phyloP scores from a whole-genome alignment of 116 monocot species.

The Trichopus zeylanicus region DNA sequence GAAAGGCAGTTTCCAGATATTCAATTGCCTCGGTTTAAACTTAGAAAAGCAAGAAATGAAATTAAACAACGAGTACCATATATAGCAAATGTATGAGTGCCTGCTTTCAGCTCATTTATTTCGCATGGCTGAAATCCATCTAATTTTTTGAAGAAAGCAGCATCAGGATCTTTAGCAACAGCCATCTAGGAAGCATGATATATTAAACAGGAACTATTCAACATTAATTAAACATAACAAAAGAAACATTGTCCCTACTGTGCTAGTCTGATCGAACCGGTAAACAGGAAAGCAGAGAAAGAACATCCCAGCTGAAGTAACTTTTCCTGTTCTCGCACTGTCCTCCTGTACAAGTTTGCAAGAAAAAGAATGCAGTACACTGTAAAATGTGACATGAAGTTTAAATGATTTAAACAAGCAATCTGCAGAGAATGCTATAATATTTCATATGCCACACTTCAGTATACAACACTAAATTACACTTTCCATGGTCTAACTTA shows the following conservation, averaged over 20 bases:
- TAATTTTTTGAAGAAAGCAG: constrained; percentile 84
- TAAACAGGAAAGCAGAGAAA: constrained; percentile 92
- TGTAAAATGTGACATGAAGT: not conserved
- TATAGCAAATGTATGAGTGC: constrained; percentile 83
- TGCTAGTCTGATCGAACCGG: constrained; percentile 59
- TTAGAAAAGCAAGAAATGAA: not conserved
- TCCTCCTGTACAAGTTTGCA: constrained; percentile 63
- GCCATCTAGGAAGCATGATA: constrained; percentile 25
- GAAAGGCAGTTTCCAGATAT: not conserved
- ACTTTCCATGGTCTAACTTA: no score
- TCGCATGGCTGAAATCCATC: constrained; percentile 97
- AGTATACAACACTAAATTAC: no score
- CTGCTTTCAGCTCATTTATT: constrained; percentile 86
- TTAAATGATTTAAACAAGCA: no score
- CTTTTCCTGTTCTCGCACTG: constrained; percentile 67
- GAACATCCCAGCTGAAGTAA: constrained; percentile 91
- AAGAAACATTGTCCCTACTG: constrained; percentile 38
- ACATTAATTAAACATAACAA: not conserved
- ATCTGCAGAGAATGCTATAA: no score
- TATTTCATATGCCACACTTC: no score
- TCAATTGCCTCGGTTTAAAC: not conserved
- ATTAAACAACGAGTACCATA: constrained; percentile 46
- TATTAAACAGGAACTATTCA: not conserved
- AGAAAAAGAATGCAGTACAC: not conserved
- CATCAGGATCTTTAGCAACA: constrained; percentile 64